These are phyloP conservation scores for Galeopsis tetrahit DNA, from an alignment of 257 asterid species.

Conservation along the genomic window DNA sequence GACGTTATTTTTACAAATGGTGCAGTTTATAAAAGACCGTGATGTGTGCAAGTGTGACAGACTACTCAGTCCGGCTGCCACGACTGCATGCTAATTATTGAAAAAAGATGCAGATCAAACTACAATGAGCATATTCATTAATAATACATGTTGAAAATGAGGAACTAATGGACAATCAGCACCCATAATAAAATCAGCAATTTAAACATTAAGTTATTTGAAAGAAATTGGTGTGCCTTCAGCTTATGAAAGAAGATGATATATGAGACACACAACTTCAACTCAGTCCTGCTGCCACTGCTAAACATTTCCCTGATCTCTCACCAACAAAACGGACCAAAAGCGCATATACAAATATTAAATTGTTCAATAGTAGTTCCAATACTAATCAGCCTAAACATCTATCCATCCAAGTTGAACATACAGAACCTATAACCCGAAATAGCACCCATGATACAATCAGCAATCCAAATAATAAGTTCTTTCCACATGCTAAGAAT, in stretches of 20 bases:
- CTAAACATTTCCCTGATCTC: constrained; percentile 18
- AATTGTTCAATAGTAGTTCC: not conserved
- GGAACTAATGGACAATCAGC: not conserved
- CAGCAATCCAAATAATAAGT: constrained; percentile 16
- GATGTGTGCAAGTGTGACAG: not conserved
- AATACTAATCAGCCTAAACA: not conserved
- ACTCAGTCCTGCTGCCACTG: constrained; percentile 1
- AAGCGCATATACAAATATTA: not conserved
- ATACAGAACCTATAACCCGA: not conserved
- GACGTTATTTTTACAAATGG: not conserved
- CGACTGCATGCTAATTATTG: not conserved
- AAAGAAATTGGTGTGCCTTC: not conserved
- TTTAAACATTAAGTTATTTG: not conserved
- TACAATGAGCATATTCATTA: not conserved
- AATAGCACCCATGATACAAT: constrained; percentile 8
- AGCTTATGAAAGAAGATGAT: constrained; percentile 2
- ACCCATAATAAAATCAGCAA: constrained; percentile 1
- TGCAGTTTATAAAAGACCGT: not conserved
- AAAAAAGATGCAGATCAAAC: constrained; percentile 5
- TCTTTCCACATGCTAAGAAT: not conserved
- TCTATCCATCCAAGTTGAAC: constrained; percentile 6
- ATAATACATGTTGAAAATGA: not conserved
- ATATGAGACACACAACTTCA: constrained; percentile 5
- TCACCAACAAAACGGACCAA: not conserved
- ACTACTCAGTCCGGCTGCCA: not conserved